phyloP scores from a whole-genome alignment of 768 basidiomycete species.

The Boletus sp. region DNA sequence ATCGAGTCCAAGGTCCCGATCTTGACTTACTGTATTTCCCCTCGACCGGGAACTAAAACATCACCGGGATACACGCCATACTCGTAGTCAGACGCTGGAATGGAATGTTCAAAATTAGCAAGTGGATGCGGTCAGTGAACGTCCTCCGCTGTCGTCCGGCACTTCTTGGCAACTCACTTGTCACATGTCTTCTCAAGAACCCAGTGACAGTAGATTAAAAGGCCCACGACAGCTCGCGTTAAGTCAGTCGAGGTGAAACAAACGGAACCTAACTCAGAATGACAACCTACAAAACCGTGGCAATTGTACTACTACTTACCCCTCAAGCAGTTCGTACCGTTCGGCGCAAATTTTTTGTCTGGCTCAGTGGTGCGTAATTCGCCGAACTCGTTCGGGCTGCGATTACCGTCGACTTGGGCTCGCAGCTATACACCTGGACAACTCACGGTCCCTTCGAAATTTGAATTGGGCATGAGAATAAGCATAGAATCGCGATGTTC shows the following conservation, averaged over 20 bases:
- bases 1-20: neutral
- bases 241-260: neutral
- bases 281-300: neutral
- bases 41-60: constrained; percentile 1
- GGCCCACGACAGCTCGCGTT: neutral
- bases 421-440: too few species aligned
- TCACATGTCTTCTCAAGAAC: neutral
- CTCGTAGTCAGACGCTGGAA: neutral
- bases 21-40: neutral
- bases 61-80: neutral
- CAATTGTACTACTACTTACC: too few species aligned
- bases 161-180: neutral
- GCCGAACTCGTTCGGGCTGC: too few species aligned
- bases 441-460: too few species aligned
- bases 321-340: too few species aligned
- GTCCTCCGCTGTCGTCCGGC: neutral
- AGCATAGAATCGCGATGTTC: too few species aligned
- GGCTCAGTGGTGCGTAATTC: too few species aligned
- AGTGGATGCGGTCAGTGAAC: neutral
- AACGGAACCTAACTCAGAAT: neutral
- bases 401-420: too few species aligned
- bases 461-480: too few species aligned
- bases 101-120: neutral
- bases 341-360: too few species aligned
- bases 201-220: neutral